Base-by-base conservation (phyloP, 139 green algal genomes). In the Volvox africanus region DNA sequence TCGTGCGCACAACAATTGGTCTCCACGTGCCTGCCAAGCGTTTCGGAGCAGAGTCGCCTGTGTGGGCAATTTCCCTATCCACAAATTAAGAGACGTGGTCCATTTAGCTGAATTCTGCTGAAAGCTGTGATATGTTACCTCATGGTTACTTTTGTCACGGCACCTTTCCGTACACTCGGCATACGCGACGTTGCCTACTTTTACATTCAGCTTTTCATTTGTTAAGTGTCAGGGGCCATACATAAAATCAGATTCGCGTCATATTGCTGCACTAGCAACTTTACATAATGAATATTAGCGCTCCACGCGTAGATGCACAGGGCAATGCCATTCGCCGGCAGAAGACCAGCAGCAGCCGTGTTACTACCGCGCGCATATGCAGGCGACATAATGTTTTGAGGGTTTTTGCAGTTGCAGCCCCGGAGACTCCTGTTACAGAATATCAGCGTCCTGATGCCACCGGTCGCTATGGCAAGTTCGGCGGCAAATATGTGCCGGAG, bases 401-500 rank as follows among this genome's bases (percentile, higher is more conserved):
- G 32, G 65, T 79, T 79, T 79, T 2, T 6, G 89, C 89, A 71
- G 89, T 93, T 61, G 89, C 89, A 28, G 73, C 89, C 14, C 68
- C 69, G 5, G 69, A 89, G 33, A 86, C 77, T 33, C 22, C 89
- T 65, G 82, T 85, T 35, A 55, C 62, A 30, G 89, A 94, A 35
- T 87, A 89, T 61, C 35, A 91, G 86, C 95, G 97, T 30, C 97
- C 98, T 20, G 97, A 99, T 82, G 78, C 77, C 20, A 94, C 81
- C 1, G 98, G 98, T 35, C 94, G 97, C 3, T 99, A 95, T 87
- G 98, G 97, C 85, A 92, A 92, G 84, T 99, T 97, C 86, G 98
- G 98, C 24, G 98, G 98, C 67, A 98, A 98, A 82, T 99, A 99
- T 91, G 98, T 99, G 37, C 98, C 98, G 0, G 98, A 99, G 94